Evolutionary conservation across 23 red algal species (phyloP).

Genomic region (Gracilaria gracilis): DNA sequence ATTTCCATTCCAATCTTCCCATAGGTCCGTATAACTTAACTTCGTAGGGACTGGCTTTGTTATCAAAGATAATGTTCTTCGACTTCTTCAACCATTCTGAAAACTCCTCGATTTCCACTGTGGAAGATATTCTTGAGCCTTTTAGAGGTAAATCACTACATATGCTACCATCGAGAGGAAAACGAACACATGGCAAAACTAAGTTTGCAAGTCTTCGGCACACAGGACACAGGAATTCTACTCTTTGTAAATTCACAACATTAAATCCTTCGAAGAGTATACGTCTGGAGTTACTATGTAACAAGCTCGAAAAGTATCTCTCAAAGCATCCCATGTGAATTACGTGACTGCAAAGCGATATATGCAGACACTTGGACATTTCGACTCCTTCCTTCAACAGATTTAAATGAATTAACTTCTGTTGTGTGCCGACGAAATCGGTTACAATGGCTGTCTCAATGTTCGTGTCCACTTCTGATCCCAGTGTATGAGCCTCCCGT

Average conservation of each 20-base stretch:
- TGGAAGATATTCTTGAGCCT: neutral
- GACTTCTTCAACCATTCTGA: neutral
- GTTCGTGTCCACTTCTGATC: neutral
- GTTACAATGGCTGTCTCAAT: neutral
- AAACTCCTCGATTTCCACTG: neutral
- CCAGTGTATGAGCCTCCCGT: neutral
- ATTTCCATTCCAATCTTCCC: slow-evolving; percentile 3
- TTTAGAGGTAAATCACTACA: neutral
- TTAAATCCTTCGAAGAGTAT: slow-evolving; percentile 61
- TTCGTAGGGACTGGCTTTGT: neutral
- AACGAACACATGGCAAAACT: slow-evolving; percentile 62
- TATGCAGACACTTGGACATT: slow-evolving; percentile 15
- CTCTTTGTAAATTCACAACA: slow-evolving; percentile 54
- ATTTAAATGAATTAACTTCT: neutral
- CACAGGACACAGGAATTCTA: slow-evolving; percentile 85
- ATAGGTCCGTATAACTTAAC: neutral
- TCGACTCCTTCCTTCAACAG: slow-evolving; percentile 34
- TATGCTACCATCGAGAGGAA: neutral
- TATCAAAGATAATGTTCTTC: neutral
- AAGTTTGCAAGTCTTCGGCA: slow-evolving; percentile 85
- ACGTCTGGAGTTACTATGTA: slow-evolving; percentile 33
- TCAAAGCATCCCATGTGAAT: slow-evolving; percentile 78
- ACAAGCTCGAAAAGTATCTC: slow-evolving; percentile 60
- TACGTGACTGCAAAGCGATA: slow-evolving; percentile 74
- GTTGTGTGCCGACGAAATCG: neutral